Evolutionary conservation across 352 stramenopile genomes (phyloP).

Genomic region (Pythium rhizo-oryzae): DNA sequence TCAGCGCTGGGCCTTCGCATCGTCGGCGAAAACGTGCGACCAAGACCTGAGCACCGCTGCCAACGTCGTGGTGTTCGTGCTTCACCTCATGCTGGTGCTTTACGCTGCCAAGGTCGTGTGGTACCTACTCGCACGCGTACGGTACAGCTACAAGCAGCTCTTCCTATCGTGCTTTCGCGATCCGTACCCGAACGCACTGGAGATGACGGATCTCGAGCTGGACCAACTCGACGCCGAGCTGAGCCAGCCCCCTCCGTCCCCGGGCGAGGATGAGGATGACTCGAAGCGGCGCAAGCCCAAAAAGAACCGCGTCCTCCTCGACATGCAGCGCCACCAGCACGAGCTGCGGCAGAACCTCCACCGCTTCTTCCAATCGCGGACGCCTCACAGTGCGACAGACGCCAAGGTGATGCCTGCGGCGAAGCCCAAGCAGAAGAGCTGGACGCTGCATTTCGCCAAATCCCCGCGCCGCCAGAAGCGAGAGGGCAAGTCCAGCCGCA

Average conservation of each 20-base stretch:
- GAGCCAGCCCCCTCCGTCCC: not conserved
- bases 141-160: constrained; percentile 39
- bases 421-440: constrained; percentile 2
- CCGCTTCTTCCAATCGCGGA: constrained; percentile 12
- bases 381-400: no score
- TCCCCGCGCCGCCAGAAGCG: constrained; percentile 1
- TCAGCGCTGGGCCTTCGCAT: constrained; percentile 40
- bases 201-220: constrained; percentile 31
- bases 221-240: constrained; percentile 23
- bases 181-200: constrained; percentile 36
- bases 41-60: constrained; percentile 36
- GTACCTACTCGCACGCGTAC: constrained; percentile 39
- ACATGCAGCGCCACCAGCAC: constrained; percentile 30
- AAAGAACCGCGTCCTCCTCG: constrained; percentile 15
- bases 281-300: constrained; percentile 2
- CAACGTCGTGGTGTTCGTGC: constrained; percentile 38
- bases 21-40: constrained; percentile 37
- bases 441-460: constrained; percentile 8
- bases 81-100: constrained; percentile 34
- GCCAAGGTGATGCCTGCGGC: not conserved
- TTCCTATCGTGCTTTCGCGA: constrained; percentile 37
- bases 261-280: not conserved
- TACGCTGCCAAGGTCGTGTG: constrained; percentile 44
- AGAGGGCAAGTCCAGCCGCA: not conserved
- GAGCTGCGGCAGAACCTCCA: constrained; percentile 28